Percentiles rank a stretch among this genome's conserved stretches.
Evolutionary conservation across 768 basidiomycete species (phyloP).

Genomic region (Mycena belliarum): DNA sequence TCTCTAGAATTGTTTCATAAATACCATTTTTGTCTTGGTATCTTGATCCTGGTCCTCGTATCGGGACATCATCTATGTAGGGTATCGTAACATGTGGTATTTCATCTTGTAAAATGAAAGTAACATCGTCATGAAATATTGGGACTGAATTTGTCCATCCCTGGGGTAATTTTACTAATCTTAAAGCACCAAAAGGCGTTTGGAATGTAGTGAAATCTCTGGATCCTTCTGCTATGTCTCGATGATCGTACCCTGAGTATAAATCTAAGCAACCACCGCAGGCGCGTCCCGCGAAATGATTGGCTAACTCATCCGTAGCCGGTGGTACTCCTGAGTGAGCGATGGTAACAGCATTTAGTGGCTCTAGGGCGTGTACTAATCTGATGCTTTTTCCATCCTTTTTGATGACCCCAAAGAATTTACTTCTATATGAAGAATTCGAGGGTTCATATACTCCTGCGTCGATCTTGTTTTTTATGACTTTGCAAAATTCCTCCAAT

Average conservation of each 20-base stretch:
- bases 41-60: neutral
- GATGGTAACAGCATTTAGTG: conserved; percentile 28
- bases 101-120: conserved; percentile 27
- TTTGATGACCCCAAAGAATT: conserved; percentile 33
- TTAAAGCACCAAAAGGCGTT: conserved; percentile 23
- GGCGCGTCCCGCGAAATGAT: conserved; percentile 13
- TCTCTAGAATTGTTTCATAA: neutral
- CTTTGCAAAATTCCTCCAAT: neutral
- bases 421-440: conserved; percentile 25
- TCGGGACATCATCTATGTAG: conserved; percentile 33
- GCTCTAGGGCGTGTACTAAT: conserved; percentile 29
- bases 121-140: conserved; percentile 33
- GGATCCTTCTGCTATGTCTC: conserved; percentile 23
- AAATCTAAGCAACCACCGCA: conserved; percentile 25
- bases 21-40: neutral
- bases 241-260: conserved; percentile 28
- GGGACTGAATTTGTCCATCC: conserved; percentile 27
- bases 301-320: conserved; percentile 13
- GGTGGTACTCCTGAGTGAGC: conserved; percentile 25
- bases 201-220: conserved; percentile 32
- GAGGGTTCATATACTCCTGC: conserved; percentile 16
- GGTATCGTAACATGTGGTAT: conserved; percentile 28
- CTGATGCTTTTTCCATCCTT: conserved; percentile 26
- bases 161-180: conserved; percentile 28
- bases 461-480: conserved; percentile 24